Conservation (phyloP, 2,329 filamentous ascomycete genomes). For the Exserohilum turcica region DNA sequence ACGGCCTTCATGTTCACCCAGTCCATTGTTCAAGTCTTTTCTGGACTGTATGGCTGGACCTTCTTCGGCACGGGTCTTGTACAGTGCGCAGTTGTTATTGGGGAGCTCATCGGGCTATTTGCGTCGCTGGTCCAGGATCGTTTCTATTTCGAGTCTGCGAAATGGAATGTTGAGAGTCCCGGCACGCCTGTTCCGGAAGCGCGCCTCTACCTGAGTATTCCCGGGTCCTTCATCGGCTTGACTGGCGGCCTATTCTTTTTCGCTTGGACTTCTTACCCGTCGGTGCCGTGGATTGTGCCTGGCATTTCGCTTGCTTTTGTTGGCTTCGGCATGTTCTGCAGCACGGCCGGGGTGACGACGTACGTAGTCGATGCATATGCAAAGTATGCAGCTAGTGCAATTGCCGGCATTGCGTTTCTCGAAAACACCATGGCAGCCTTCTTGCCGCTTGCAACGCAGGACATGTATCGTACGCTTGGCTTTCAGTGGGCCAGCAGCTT, state of each 20-base stretch:
- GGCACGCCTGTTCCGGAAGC: conserved; percentile 53
- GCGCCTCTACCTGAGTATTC: conserved; percentile 52
- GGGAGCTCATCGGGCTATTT: conserved; percentile 52
- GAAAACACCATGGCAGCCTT: conserved; percentile 58
- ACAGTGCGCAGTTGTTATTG: conserved; percentile 53
- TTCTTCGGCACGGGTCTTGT: conserved; percentile 53
- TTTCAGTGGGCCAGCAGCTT: conserved; percentile 58
- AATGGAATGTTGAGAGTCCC: conserved; percentile 45
- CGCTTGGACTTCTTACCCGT: conserved; percentile 55
- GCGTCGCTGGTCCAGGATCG: conserved; percentile 44
- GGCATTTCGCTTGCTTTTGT: conserved; percentile 55
- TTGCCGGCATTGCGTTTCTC: conserved; percentile 55
- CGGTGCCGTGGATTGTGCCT: conserved; percentile 55
- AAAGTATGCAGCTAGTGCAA: conserved; percentile 56
- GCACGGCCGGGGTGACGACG: conserved; percentile 54
- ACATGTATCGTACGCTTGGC: conserved; percentile 56
- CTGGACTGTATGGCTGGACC: conserved; percentile 48
- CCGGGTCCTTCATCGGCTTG: conserved; percentile 54
- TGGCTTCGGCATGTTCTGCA: conserved; percentile 56
- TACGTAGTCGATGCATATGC: conserved; percentile 59
- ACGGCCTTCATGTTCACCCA: conserved; percentile 58
- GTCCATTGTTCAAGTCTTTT: conserved; percentile 53
- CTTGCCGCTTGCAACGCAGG: conserved; percentile 54
- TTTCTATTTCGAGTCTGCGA: conserved; percentile 51
- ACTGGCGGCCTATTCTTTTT: conserved; percentile 58